phyloP scores from a whole-genome alignment of 1,284 basidiomycete species.

The Porogramme epimiltina region DNA sequence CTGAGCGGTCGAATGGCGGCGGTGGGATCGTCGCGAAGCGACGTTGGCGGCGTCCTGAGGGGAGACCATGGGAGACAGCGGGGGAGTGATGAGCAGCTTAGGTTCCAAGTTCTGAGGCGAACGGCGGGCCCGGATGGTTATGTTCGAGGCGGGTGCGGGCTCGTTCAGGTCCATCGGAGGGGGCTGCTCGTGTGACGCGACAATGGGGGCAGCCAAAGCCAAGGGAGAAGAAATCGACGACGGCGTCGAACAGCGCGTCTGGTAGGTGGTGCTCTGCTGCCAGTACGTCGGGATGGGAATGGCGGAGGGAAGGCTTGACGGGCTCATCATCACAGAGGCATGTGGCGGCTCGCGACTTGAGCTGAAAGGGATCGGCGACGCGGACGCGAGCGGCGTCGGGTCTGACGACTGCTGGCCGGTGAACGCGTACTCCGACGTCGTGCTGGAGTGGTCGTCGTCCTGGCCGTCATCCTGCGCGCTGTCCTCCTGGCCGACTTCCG shows the following conservation, averaged over 20 bases:
- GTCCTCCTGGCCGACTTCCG: constrained; percentile 26
- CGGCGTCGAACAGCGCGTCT: constrained; percentile 80
- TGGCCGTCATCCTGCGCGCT: constrained; percentile 30
- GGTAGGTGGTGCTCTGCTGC: constrained; percentile 49
- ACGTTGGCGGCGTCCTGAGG: constrained; percentile 50
- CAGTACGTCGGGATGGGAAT: constrained; percentile 36
- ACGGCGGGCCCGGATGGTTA: constrained; percentile 44
- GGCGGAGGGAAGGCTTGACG: constrained; percentile 26
- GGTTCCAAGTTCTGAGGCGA: constrained; percentile 71
- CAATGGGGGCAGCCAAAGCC: constrained; percentile 78
- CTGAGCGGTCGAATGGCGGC: constrained; percentile 74
- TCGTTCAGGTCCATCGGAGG: constrained; percentile 69
- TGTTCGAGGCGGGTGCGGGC: constrained; percentile 24
- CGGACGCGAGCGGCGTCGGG: constrained; percentile 69
- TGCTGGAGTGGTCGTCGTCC: constrained; percentile 59
- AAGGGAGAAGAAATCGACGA: constrained; percentile 84
- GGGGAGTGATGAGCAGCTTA: constrained; percentile 68
- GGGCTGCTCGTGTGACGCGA: constrained; percentile 62
- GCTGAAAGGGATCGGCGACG: constrained; percentile 53
- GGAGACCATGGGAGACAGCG: constrained; percentile 68
- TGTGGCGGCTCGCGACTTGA: constrained; percentile 21
- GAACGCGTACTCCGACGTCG: constrained; percentile 66
- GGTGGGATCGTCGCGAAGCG: constrained; percentile 53
- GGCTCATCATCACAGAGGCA: constrained; percentile 32
- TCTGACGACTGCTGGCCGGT: constrained; percentile 50